These are phyloP conservation scores for Pseudogymnoascus verrucosus DNA, from an alignment of 2,329 filamentous ascomycete species.

Conservation along the genomic window DNA sequence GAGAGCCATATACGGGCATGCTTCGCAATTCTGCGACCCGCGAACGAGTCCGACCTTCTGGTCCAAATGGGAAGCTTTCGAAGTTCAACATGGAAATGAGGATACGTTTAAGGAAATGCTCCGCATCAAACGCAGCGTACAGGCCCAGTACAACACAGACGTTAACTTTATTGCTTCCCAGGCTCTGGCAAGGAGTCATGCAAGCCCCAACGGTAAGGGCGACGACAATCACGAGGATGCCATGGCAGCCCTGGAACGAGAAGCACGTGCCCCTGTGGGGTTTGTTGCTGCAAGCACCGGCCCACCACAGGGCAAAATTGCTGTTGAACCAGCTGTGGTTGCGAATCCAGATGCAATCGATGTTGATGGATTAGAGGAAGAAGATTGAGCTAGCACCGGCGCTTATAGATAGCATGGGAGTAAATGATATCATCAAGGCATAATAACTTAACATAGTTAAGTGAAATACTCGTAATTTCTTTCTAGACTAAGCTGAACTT, in stretches of 20 bases:
- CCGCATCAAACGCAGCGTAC: slow-evolving; percentile 91
- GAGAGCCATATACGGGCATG: slow-evolving; percentile 91
- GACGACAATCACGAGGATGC: slow-evolving; percentile 53
- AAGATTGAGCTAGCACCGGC: slow-evolving; percentile 5
- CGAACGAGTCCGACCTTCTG: slow-evolving; percentile 85
- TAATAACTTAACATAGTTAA: slow-evolving; percentile 3
- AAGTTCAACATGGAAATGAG: slow-evolving; percentile 96
- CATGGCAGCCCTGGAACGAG: slow-evolving; percentile 81
- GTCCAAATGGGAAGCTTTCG: slow-evolving; percentile 95
- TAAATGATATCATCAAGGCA: slow-evolving; percentile 2
- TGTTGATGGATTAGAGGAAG: slow-evolving; percentile 60
- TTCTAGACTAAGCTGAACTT: not conserved
- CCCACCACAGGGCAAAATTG: slow-evolving; percentile 42
- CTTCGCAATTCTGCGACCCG: slow-evolving; percentile 94
- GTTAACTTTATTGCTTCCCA: slow-evolving; percentile 98
- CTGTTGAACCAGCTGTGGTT: slow-evolving; percentile 35
- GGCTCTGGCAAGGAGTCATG: slow-evolving; percentile 74
- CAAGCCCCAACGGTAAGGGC: slow-evolving; percentile 39
- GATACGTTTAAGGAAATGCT: slow-evolving; percentile 99
- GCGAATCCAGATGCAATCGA: slow-evolving; percentile 82
- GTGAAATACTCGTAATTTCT: slow-evolving; percentile 11
- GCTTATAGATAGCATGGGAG: not conserved
- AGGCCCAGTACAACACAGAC: slow-evolving; percentile 97
- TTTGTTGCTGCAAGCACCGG: slow-evolving; percentile 84
- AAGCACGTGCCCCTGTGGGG: slow-evolving; percentile 79